Base-by-base conservation (phyloP, 345 rosid genomes). In the Conringia planisiliqua region DNA sequence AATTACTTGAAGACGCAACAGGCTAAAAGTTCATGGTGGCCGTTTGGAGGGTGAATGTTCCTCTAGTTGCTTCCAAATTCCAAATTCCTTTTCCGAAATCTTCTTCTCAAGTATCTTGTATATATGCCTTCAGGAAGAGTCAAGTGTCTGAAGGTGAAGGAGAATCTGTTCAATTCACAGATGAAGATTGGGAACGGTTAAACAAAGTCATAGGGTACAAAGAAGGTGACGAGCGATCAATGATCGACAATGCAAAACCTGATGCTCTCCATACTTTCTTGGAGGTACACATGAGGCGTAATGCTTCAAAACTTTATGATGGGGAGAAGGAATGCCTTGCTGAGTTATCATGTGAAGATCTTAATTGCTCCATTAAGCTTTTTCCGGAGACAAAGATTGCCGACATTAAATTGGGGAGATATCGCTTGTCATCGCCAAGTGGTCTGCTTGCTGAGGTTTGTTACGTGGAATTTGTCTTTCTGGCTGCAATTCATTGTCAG, bases 371-470 rank as follows among this genome's bases (percentile, higher is more conserved):
- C 50, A 61, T 95, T 68, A 89, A 86, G 84, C 88, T 95, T 83
- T 95, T 87, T 81, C 97, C 96, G 20, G 99, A 95, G 83, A 83
- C 99, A 59, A 90, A 92, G 84, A 82, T 87, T 29, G 86, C 91
- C 77, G 92, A 89, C 74, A 54, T 95, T 79, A 95, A 86, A 77
- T 35, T 95, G 79, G 97, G 96, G 17, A 90, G 90, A 60, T 95
- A 95, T 83, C 88, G 76, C 82, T 85, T 95, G 81, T 90, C 94
- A 81, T 95, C 97, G 2, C 99, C 99, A 29, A 72, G 81, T 79
- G 99, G 99, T 78, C 92, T 86, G 51, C 90, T 95, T 81, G 99
- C 97, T 50, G 86, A 95, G 97, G 99, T 95, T 55, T 74, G 47
- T 42, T 60, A 65, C 32, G 26, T 46, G 70, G 58, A 61, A 46